These are phyloP conservation scores for Solanum chaucha DNA, from an alignment of 257 asterid genomes.

Conservation along the genomic window DNA sequence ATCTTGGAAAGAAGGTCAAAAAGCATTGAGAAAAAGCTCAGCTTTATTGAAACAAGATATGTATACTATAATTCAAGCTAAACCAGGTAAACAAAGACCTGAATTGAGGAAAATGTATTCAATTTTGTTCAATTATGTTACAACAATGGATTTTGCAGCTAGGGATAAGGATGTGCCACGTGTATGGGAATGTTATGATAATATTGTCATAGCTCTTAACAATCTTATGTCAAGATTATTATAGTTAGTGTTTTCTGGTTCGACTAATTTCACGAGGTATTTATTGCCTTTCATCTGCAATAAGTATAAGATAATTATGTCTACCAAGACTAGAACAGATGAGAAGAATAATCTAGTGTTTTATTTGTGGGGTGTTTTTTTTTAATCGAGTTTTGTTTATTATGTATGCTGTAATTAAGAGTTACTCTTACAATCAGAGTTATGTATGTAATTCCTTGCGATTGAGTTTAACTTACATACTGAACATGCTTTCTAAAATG, in stretches of 20 bases:
- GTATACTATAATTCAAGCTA: slow-evolving; percentile 51
- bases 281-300: accelerated
- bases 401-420: not conserved
- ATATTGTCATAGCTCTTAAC: slow-evolving; percentile 30
- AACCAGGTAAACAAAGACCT: slow-evolving; percentile 44
- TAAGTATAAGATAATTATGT: too few relatives aligned
- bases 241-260: not conserved
- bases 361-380: not conserved
- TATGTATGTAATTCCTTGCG: not conserved
- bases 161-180: slow-evolving; percentile 49
- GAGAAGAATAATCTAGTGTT: accelerated
- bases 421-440: not conserved
- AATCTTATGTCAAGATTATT: slow-evolving; percentile 31
- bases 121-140: slow-evolving; percentile 39
- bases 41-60: slow-evolving; percentile 55
- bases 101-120: slow-evolving; percentile 40
- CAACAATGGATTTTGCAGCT: slow-evolving; percentile 64
- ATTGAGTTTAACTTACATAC: not conserved
- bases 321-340: accelerated
- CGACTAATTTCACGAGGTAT: too few relatives aligned
- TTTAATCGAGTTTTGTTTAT: not conserved
- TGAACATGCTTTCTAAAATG: not conserved
- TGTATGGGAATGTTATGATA: slow-evolving; percentile 32
- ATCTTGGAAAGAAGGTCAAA: slow-evolving; percentile 60
- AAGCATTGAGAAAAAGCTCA: slow-evolving; percentile 34